phyloP scores from a whole-genome alignment of 2,329 filamentous ascomycete species.

The Penicillium sclerotiorum region DNA sequence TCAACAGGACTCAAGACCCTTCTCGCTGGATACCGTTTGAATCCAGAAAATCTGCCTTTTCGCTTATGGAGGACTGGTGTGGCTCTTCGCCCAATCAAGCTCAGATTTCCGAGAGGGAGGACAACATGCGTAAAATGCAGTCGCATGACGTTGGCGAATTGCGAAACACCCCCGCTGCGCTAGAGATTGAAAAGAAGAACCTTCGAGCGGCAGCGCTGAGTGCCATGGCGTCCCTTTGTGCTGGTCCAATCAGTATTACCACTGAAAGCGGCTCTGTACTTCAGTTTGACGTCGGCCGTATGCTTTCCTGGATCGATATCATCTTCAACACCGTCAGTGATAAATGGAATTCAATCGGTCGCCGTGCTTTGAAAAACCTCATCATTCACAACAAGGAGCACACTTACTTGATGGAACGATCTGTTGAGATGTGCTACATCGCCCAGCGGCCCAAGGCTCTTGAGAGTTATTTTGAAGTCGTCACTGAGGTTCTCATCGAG shows the following conservation, averaged over 20 bases:
- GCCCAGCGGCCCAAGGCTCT: constrained; percentile 79
- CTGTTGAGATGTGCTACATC: constrained; percentile 87
- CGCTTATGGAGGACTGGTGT: constrained; percentile 99
- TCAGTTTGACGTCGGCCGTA: constrained; percentile 87
- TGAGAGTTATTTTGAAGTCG: constrained; percentile 93
- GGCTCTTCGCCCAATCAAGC: constrained; percentile 90
- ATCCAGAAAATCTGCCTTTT: constrained; percentile 89
- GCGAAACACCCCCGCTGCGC: constrained; percentile 78
- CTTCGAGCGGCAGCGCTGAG: constrained; percentile 87
- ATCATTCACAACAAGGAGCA: constrained; percentile 89
- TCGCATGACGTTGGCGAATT: constrained; percentile 72
- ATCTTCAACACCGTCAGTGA: constrained; percentile 94
- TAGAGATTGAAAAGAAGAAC: constrained; percentile 96
- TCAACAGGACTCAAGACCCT: constrained; percentile 81
- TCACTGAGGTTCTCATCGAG: constrained; percentile 82
- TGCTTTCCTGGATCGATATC: constrained; percentile 92
- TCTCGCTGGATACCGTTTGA: constrained; percentile 98
- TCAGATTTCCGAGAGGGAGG: constrained; percentile 79
- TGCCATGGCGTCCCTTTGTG: constrained; percentile 92
- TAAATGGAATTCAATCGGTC: constrained; percentile 85
- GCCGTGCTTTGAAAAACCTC: constrained; percentile 83
- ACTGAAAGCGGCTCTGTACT: constrained; percentile 86
- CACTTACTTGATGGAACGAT: constrained; percentile 81
- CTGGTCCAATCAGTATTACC: constrained; percentile 77
- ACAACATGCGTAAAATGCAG: constrained; percentile 82